Evolutionary conservation across 192 early-diverging fungal genomes (phyloP), one percentile per base, ranked within the genome.

Genomic region (Phycomyces nitens): DNA sequence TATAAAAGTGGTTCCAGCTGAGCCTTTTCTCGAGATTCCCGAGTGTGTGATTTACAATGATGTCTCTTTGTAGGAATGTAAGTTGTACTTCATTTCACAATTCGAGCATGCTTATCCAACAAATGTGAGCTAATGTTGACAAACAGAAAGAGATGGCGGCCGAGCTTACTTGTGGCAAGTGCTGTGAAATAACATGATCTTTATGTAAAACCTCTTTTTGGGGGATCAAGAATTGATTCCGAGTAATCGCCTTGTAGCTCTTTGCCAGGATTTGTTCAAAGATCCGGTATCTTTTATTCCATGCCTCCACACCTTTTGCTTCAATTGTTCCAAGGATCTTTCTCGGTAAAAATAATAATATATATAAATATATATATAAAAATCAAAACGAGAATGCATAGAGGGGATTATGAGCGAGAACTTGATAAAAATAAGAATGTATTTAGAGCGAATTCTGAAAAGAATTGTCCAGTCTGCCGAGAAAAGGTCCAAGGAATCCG

Each of bases 91-190:
- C 2, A 34, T 34, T 34, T 34, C 29, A 7, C 29, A 2, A 34
- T 5, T 34, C 3, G 7, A 7, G 29, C 7, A 7, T 34, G 29
- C 2, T 34, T 5, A 5, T 7, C 7, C 29, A 7, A 34, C 7
- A 5, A 7, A 2, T 2, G 7, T 34, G 29, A 5, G 29, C 29
- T 56, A 56, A 16, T 56, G 9, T 4, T 15, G 10, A n/a, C n/a
- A 11, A 18, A 56, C 38, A 56, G 55, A 56, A 56, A 38, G 38
- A 20, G 55, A 20, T 56, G 38, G 38, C 27, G 29, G 55, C 27
- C n/a, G 55, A 56, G 8, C 55, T 56, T 20, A 56, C 55, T 16
- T 56, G 55, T 56, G 55, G 55, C 38, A 56, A 39, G 15, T 20
- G 16, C 14, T 14, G 15, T 24, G 29, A 27, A 55, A 34, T n/a